Conservation (phyloP, 495 filamentous ascomycete genomes). For the Talaromyces wortmannii region DNA sequence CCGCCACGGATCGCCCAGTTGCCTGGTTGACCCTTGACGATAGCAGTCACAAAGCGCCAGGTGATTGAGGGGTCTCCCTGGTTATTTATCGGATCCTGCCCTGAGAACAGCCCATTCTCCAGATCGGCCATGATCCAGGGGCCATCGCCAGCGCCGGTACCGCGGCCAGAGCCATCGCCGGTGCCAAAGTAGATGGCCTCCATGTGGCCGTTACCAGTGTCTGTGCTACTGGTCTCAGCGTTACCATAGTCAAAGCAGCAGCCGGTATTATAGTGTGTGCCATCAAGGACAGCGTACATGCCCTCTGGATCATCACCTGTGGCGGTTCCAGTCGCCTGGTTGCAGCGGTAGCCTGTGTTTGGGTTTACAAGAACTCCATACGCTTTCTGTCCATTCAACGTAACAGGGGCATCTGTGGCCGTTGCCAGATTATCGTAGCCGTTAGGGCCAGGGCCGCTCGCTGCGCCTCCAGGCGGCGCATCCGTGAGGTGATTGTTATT, state of each 20-base stretch:
- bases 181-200: conserved; percentile 54
- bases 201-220: conserved; percentile 54
- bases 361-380: conserved; percentile 54
- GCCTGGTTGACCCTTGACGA: conserved; percentile 42
- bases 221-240: conserved; percentile 43
- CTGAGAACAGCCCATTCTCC: conserved; percentile 53
- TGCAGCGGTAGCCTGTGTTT: conserved; percentile 48
- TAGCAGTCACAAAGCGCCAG: conserved; percentile 43
- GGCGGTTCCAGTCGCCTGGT: conserved; percentile 38
- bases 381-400: conserved; percentile 47
- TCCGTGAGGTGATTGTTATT: conserved; percentile 50
- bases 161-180: conserved; percentile 39
- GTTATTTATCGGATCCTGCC: conserved; percentile 28
- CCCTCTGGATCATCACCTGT: conserved; percentile 45
- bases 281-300: conserved; percentile 54
- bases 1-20: conserved; percentile 48
- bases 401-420: conserved; percentile 50
- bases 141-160: conserved; percentile 33
- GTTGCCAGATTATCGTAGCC: conserved; percentile 49
- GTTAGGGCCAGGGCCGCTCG: conserved; percentile 39
- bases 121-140: conserved; percentile 59
- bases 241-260: conserved; percentile 62
- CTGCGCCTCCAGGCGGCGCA: conserved; percentile 43
- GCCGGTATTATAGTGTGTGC: conserved; percentile 48
- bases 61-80: conserved; percentile 35